Evolutionary conservation across 768 basidiomycete species (phyloP).

Genomic region (Serendipita indica): DNA sequence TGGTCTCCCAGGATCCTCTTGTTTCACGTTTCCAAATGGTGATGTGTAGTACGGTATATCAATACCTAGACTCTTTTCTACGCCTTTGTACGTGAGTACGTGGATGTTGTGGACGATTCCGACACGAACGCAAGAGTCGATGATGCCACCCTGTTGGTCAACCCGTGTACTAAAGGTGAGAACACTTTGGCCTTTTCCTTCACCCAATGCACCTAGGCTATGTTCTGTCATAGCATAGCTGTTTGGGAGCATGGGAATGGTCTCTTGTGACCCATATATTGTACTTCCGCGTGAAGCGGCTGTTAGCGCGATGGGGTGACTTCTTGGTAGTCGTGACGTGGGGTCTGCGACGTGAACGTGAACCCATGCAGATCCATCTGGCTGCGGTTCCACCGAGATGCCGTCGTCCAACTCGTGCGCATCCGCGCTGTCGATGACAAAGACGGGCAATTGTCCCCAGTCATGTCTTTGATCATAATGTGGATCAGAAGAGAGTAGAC

Average conservation of each 20-base stretch:
- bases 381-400: slow-evolving; percentile 61
- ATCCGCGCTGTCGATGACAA: slow-evolving; percentile 64
- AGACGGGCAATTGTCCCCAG: slow-evolving; percentile 67
- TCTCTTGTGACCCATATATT: slow-evolving; percentile 48
- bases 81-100: slow-evolving; percentile 47
- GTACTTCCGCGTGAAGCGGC: slow-evolving; percentile 42
- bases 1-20: not conserved
- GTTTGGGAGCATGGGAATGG: slow-evolving; percentile 66
- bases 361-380: slow-evolving; percentile 48
- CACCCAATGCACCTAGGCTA: slow-evolving; percentile 30
- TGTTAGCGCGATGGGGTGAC: slow-evolving; percentile 41
- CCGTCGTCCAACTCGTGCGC: slow-evolving; percentile 93
- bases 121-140: slow-evolving; percentile 53
- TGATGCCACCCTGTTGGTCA: slow-evolving; percentile 42
- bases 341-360: slow-evolving; percentile 93
- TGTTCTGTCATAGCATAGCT: slow-evolving; percentile 25
- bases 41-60: not conserved
- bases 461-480: slow-evolving; percentile 67
- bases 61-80: slow-evolving; percentile 37
- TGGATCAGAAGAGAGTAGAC: slow-evolving; percentile 48
- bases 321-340: slow-evolving; percentile 58
- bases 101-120: slow-evolving; percentile 59
- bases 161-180: slow-evolving; percentile 73
- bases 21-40: slow-evolving; percentile 6
- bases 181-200: slow-evolving; percentile 36